Percentiles rank a stretch among this genome's conserved stretches.
Evolutionary conservation across 2,329 filamentous ascomycete genomes (phyloP).

Genomic region (Cercospora sp.): DNA sequence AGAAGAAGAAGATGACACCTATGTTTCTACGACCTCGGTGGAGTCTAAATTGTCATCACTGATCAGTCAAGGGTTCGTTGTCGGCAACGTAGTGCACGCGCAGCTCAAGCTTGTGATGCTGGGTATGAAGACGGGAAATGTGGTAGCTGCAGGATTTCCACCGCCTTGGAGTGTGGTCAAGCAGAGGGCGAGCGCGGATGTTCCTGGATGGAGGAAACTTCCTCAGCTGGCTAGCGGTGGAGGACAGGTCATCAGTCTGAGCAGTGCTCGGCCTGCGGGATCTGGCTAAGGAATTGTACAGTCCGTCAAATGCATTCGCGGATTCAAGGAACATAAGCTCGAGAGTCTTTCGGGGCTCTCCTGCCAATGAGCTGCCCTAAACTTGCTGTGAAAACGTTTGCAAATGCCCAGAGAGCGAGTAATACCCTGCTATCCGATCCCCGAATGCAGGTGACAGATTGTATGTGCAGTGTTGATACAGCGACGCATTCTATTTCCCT

Average conservation of each 20-base stretch:
- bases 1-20: conserved; percentile 10
- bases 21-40: conserved; percentile 53
- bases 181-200: conserved; percentile 59
- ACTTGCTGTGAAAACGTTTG: too few relatives aligned
- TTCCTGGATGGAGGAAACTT: conserved; percentile 72
- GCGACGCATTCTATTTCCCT: not conserved
- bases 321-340: too few relatives aligned
- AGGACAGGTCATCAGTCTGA: conserved; percentile 59
- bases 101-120: conserved; percentile 78
- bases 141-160: conserved; percentile 73
- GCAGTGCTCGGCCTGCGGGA: conserved; percentile 52
- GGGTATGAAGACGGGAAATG: conserved; percentile 58
- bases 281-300: conserved; percentile 14
- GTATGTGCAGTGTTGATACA: not conserved
- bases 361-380: too few relatives aligned
- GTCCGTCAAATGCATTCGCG: too few relatives aligned
- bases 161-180: conserved; percentile 68
- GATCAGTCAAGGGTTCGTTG: conserved; percentile 75
- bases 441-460: too few relatives aligned
- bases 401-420: too few relatives aligned
- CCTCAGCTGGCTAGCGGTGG: conserved; percentile 35
- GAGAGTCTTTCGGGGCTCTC: too few relatives aligned
- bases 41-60: conserved; percentile 76
- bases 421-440: too few relatives aligned
- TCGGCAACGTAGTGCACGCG: conserved; percentile 79